These are phyloP conservation scores for Yamadazyma kitorensis DNA, from an alignment of 805 yeast species.

Conservation along the genomic window DNA sequence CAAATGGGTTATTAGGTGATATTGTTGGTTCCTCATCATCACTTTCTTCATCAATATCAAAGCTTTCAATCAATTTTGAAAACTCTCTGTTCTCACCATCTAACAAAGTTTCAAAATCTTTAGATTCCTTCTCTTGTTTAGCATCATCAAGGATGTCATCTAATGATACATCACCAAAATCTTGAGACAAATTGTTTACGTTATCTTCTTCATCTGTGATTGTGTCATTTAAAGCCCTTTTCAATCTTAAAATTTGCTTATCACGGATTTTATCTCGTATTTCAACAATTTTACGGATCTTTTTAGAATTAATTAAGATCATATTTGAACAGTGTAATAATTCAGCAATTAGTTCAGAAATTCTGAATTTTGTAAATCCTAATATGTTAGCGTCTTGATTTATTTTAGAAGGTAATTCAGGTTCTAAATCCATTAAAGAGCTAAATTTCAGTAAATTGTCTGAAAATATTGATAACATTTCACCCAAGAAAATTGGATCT, in stretches of 20 bases:
- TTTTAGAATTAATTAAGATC: slow-evolving; percentile 79
- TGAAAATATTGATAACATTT: slow-evolving; percentile 74
- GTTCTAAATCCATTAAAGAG: slow-evolving; percentile 48
- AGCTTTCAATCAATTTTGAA: slow-evolving; percentile 20
- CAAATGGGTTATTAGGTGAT: slow-evolving; percentile 43
- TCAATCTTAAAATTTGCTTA: slow-evolving; percentile 41
- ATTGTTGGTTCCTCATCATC: slow-evolving; percentile 46
- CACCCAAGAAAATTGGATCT: slow-evolving; percentile 91
- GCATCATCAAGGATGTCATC: slow-evolving; percentile 26
- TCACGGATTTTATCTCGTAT: slow-evolving; percentile 67
- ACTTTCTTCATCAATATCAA: slow-evolving; percentile 33
- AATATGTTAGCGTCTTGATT: slow-evolving; percentile 43
- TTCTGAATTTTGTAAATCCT: slow-evolving; percentile 88
- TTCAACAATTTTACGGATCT: slow-evolving; percentile 63
- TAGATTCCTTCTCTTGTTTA: slow-evolving; percentile 12
- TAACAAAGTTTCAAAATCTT: slow-evolving; percentile 14
- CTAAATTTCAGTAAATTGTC: slow-evolving; percentile 70
- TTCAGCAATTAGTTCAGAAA: slow-evolving; percentile 92
- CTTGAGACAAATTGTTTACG: slow-evolving; percentile 32
- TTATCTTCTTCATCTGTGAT: slow-evolving; percentile 10
- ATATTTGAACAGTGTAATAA: slow-evolving; percentile 95
- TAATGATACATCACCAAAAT: slow-evolving; percentile 35
- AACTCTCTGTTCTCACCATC: slow-evolving; percentile 19
- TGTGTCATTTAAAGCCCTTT: slow-evolving; percentile 34
- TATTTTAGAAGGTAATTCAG: slow-evolving; percentile 18